These are phyloP conservation scores for Trypanosoma conorhini DNA, from an alignment of 208 protist genomes.

Conservation along the genomic window DNA sequence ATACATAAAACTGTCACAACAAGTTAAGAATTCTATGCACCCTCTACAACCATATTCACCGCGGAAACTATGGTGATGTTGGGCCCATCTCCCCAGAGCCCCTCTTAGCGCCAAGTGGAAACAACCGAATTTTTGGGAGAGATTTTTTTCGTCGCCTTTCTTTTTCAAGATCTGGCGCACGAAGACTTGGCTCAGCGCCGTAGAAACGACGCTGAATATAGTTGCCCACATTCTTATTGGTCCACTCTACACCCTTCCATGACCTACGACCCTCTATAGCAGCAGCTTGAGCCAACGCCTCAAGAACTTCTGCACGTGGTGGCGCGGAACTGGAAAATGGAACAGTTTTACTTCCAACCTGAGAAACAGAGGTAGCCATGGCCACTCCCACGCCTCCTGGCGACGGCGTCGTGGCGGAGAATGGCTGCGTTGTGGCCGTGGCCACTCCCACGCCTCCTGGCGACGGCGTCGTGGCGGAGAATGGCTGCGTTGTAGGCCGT, in stretches of 20 bases:
- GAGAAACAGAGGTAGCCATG: background rate
- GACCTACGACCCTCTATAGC: conserved; percentile 10
- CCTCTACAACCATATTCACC: background rate
- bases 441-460: background rate
- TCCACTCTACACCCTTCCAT: conserved; percentile 53
- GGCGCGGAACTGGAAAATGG: background rate
- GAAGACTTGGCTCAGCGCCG: conserved; percentile 78
- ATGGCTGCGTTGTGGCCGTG: background rate
- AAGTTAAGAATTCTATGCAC: background rate
- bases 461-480: background rate
- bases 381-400: background rate
- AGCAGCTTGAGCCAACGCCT: conserved; percentile 10
- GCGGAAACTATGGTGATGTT: background rate
- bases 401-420: background rate
- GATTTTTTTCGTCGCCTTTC: conserved; percentile 29
- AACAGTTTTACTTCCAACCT: background rate
- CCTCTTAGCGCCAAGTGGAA: conserved; percentile 35
- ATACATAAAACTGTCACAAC: background rate
- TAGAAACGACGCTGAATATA: conserved; percentile 91
- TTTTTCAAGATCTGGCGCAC: conserved; percentile 66
- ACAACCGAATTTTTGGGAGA: conserved; percentile 61
- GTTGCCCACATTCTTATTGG: conserved; percentile 84
- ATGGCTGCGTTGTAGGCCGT: background rate
- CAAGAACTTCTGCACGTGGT: background rate
- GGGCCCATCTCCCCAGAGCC: conserved; percentile 3